Base-by-base conservation (phyloP, 768 basidiomycete species). In the Boletus rufocinnamomeus region DNA sequence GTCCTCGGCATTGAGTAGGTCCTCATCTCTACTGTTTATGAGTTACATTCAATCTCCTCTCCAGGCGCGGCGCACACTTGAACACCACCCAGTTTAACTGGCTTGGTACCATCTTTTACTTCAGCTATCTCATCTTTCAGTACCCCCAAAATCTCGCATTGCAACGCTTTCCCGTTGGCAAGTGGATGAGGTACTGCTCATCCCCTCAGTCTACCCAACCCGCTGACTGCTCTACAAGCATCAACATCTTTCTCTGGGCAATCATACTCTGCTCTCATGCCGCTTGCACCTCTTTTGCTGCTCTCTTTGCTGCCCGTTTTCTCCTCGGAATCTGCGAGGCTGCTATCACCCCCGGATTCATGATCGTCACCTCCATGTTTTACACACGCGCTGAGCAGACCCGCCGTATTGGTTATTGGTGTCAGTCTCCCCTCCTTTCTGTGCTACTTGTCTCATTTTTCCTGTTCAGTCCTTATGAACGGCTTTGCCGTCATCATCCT, bases 321-420 rank as follows among this genome's bases (percentile, higher is more conserved):
- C 85, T 91, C 66, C 77, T 92, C 48, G 90, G 90, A 14, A 74
- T 85, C n/a, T 89, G 86, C 59, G 90, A 92, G 78, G 88, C 87
- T 55, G 87, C 87, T 16, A 87, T 91, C 53, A 91, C 89, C 10
- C 86, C 89, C 32, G 89, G 89, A 17, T 90, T 91, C 75, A 79
- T 92, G 82, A 84, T 92, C 67, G 86, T 74, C 59, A 82, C 81
- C 0, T 75, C 80, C 48, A 81, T 81, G 82, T 82, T 83, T 63
- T 82, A 82, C 65, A 83, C 81, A 7, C 78, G 75, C 32, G 70
- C 71, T 1, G 81, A 82, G 58, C 77, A 80, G 64, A 79, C 77
- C 4, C 71, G 73, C 52, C 76, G 81, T 6, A 77, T 82, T 2
- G 81, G 82, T 4, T 82, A 79, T 54, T 82, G 80, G 79, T 82